Base-by-base conservation (phyloP, 1,139 yeast genomes). In the Lodderomyces parapsilosis region DNA sequence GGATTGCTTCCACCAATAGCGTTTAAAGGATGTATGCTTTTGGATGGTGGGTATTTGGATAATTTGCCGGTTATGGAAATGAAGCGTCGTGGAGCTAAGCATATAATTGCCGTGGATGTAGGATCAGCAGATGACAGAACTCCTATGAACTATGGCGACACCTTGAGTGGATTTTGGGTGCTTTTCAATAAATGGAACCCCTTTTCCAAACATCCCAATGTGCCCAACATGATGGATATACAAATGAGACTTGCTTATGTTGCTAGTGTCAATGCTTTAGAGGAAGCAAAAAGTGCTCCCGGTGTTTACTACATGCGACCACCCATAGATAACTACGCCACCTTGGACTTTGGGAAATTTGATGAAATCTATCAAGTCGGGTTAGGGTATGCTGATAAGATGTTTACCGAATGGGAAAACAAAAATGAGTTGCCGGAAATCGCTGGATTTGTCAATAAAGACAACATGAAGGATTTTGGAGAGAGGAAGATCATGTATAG, bases 41-140 rank as follows among this genome's bases (percentile, higher is more conserved):
- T 93, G 34, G 99, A 93, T 60, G 99, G 99, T 36, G 99, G 99
- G 0, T 93, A 93, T 58, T 82, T 93, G 45, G 99, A 93, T 59
- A 93, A 93, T 59, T 68, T 93, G 46, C 96, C 99, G 0, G 98
- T 93, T 1, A 74, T 76, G 53, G 97, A 91, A 58, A 93, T 93
- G 98, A 81, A 82, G 55, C 74, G 81, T 34, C 78, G 89, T 52
- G 98, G 99, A 0, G 96, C 96, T 4, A 83, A 83, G 45, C 79
- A 86, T 38, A 83, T 93, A 23, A 81, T 93, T 58, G 98, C 99
- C 0, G 94, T 91, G n/a, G 99, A 93, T 63, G 99, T 93, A 36
- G 99, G 99, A 0, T 86, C 96, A 2, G 86, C 85, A 9, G 98
- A 93, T 60, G 98, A 91, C 54, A 76, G 93, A 40, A 84, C 96